Evolutionary conservation across 768 basidiomycete species (phyloP).

Genomic region (Lentinula raphanica): DNA sequence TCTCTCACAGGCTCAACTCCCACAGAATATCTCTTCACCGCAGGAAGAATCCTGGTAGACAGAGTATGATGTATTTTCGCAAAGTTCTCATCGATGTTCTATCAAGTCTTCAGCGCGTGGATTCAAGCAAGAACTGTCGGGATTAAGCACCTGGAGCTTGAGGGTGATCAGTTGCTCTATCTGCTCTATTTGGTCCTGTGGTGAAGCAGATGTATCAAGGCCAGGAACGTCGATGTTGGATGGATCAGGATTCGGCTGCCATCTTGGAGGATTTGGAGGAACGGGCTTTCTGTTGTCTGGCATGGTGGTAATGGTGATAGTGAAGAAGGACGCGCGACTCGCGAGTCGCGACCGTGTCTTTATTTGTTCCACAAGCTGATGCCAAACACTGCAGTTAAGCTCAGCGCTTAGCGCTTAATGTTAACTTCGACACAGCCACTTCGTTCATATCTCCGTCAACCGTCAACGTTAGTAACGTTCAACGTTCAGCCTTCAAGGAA

Average conservation of each 20-base stretch:
- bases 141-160: constrained; percentile 64
- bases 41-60: constrained; percentile 75
- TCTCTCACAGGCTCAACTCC: constrained; percentile 85
- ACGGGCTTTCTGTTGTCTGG: constrained; percentile 25
- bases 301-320: neutral
- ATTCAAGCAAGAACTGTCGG: neutral
- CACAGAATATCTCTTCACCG: constrained; percentile 85
- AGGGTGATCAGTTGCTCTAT: constrained; percentile 94
- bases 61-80: constrained; percentile 83
- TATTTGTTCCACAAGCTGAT: too few relatives aligned
- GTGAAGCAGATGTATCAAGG: constrained; percentile 61
- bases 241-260: constrained; percentile 63
- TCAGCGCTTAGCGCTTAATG: too few relatives aligned
- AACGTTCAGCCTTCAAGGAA: too few relatives aligned
- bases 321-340: neutral
- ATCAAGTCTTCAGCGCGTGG: constrained; percentile 1
- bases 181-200: constrained; percentile 85
- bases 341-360: neutral
- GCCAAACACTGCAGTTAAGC: too few relatives aligned
- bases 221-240: constrained; percentile 64
- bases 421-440: too few relatives aligned
- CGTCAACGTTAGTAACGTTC: too few relatives aligned
- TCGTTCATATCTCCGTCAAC: too few relatives aligned
- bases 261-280: constrained; percentile 58
- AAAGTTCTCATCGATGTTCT: constrained; percentile 94